Conservation (phyloP, 2,329 filamentous ascomycete genomes). For the Monilinia fructicola region DNA sequence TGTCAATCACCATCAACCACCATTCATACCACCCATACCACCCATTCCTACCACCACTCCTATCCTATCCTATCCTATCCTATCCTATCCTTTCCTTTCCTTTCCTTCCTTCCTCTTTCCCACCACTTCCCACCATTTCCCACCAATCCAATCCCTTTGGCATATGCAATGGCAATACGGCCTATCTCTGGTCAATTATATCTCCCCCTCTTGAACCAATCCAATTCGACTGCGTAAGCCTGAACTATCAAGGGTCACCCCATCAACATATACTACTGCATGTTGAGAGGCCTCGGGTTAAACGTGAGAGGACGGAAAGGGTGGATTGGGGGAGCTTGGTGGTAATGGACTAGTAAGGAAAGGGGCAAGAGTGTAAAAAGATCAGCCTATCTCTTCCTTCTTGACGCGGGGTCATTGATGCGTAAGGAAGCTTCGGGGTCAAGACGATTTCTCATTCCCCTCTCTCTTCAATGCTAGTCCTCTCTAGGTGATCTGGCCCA, state of each 20-base stretch:
- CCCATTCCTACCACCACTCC: not conserved
- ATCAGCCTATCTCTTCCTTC: conserved; percentile 41
- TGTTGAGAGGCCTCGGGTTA: conserved; percentile 31
- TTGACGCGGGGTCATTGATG: conserved; percentile 44
- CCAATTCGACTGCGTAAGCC: conserved; percentile 35
- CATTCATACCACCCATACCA: not conserved
- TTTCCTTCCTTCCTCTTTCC: conserved; percentile 4
- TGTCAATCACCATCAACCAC: not conserved
- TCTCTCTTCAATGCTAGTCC: conserved; percentile 32
- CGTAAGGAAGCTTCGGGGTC: conserved; percentile 34
- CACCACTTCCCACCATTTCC: conserved; percentile 18
- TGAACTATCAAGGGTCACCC: conserved; percentile 36
- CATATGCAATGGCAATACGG: conserved; percentile 37
- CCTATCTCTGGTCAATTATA: conserved; percentile 41
- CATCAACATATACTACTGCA: conserved; percentile 37
- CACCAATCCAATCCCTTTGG: conserved; percentile 25
- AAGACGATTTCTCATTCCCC: conserved; percentile 37
- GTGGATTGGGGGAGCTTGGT: conserved; percentile 30
- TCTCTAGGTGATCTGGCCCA: conserved; percentile 29
- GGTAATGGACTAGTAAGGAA: conserved; percentile 26
- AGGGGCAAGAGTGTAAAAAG: conserved; percentile 29
- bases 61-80: not conserved
- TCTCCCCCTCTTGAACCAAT: conserved; percentile 36
- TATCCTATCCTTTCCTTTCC: no score
- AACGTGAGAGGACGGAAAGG: conserved; percentile 36